These are phyloP conservation scores for Hyaloscypha variabilis DNA, from an alignment of 495 filamentous ascomycete species.

Conservation along the genomic window DNA sequence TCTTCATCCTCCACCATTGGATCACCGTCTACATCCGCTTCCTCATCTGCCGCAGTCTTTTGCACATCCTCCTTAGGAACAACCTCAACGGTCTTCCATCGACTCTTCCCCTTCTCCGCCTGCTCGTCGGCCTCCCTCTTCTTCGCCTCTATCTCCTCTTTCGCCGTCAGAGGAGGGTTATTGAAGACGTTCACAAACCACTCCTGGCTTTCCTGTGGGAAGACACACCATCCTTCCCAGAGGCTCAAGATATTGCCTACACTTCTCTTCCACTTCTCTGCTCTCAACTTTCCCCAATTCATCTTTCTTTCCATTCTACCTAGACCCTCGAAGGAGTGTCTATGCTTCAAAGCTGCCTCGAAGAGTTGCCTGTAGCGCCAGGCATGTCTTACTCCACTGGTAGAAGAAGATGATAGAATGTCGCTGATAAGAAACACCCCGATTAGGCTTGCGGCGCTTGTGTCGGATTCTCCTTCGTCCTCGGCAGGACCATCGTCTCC, in stretches of 20 bases:
- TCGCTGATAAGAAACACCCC: constrained; percentile 88
- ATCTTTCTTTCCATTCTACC: constrained; percentile 76
- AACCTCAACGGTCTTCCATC: constrained; percentile 34
- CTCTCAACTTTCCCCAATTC: constrained; percentile 79
- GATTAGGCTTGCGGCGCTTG: constrained; percentile 73
- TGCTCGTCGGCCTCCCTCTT: constrained; percentile 28
- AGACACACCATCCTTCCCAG: constrained; percentile 93
- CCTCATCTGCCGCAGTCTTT: constrained; percentile 27
- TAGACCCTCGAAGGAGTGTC: constrained; percentile 78
- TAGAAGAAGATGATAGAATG: constrained; percentile 82
- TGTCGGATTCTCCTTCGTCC: constrained; percentile 59
- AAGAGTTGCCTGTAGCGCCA: constrained; percentile 92
- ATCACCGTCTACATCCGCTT: constrained; percentile 47
- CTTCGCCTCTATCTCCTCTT: constrained; percentile 40
- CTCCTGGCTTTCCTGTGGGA: constrained; percentile 74
- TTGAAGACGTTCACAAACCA: constrained; percentile 73
- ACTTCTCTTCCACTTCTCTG: constrained; percentile 89
- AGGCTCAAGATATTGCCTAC: constrained; percentile 71
- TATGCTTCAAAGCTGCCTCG: constrained; percentile 69
- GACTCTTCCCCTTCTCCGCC: constrained; percentile 33
- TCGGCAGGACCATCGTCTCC: constrained; percentile 33
- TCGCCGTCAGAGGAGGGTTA: constrained; percentile 65
- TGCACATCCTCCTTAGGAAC: constrained; percentile 32
- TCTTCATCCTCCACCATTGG: constrained; percentile 46
- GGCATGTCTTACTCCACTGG: constrained; percentile 80